These are phyloP conservation scores for Zopfia rhizophila DNA, from an alignment of 2,329 filamentous ascomycete genomes.

Conservation along the genomic window DNA sequence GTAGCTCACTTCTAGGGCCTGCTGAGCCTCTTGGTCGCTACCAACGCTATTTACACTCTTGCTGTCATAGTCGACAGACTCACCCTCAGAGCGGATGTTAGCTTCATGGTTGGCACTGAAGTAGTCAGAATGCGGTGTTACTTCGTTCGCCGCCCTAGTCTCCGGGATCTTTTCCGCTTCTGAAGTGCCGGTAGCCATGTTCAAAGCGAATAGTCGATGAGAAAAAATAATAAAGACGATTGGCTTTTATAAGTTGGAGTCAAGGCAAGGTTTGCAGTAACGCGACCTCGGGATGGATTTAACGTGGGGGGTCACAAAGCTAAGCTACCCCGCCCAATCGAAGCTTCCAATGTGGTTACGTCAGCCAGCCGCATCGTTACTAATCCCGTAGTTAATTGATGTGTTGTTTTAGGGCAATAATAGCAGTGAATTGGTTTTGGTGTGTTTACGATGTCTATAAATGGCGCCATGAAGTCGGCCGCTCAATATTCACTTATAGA, in stretches of 20 bases:
- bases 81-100: conserved; percentile 50
- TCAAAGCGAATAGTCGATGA: neutral
- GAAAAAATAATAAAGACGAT: conserved; percentile 11
- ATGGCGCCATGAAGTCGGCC: neutral
- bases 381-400: conserved; percentile 26
- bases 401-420: conserved; percentile 1
- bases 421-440: neutral
- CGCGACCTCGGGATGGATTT: neutral
- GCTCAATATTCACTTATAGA: conserved; percentile 50
- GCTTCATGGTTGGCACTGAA: conserved; percentile 30
- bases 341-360: conserved; percentile 25
- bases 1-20: conserved; percentile 53
- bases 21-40: conserved; percentile 52
- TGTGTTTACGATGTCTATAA: neutral
- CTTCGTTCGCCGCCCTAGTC: conserved; percentile 35
- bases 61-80: conserved; percentile 38
- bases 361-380: conserved; percentile 39
- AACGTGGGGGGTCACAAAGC: neutral
- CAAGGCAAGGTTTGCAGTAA: no score
- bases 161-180: conserved; percentile 27
- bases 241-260: no score
- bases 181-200: conserved; percentile 36
- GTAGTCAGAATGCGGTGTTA: conserved; percentile 33
- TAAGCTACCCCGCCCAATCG: conserved; percentile 3
- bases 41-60: conserved; percentile 37